Conservation (phyloP, 1,284 basidiomycete species). For the Ustilago esculenta region DNA sequence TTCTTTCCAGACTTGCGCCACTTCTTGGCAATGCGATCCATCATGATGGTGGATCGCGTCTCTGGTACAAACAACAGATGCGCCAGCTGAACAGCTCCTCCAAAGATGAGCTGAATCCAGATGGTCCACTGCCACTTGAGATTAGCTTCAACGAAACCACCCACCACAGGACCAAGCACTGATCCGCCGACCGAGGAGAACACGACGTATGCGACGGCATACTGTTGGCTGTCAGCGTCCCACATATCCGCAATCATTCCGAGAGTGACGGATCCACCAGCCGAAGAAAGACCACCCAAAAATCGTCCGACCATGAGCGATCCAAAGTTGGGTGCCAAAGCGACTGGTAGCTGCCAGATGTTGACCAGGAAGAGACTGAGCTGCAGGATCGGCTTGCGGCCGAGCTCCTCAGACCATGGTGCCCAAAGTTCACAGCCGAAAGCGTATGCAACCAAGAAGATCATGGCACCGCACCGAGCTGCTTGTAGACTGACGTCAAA, state of each 20-base stretch:
- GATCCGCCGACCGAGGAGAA: slow-evolving; percentile 67
- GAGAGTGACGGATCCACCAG: slow-evolving; percentile 69
- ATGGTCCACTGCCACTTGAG: slow-evolving; percentile 66
- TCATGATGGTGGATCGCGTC: slow-evolving; percentile 67
- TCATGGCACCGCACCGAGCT: slow-evolving; percentile 64
- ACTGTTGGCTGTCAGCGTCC: slow-evolving; percentile 64
- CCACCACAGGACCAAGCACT: slow-evolving; percentile 65
- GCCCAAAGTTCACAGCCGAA: slow-evolving; percentile 66
- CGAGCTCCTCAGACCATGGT: slow-evolving; percentile 66
- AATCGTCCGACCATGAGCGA: slow-evolving; percentile 66
- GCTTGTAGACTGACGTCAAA: slow-evolving; percentile 67
- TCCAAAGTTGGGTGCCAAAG: slow-evolving; percentile 61
- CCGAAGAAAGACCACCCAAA: slow-evolving; percentile 66
- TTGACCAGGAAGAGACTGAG: slow-evolving; percentile 67
- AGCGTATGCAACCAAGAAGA: slow-evolving; percentile 68
- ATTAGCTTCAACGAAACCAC: slow-evolving; percentile 49
- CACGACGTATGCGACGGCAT: slow-evolving; percentile 64
- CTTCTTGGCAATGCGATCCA: slow-evolving; percentile 68
- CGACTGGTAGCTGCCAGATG: slow-evolving; percentile 53
- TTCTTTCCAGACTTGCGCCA: slow-evolving; percentile 58
- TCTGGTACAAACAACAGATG: slow-evolving; percentile 69
- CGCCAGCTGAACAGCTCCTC: slow-evolving; percentile 66
- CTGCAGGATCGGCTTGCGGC: slow-evolving; percentile 64
- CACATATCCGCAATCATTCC: slow-evolving; percentile 67
- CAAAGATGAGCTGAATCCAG: slow-evolving; percentile 68